Evolutionary conservation across 129 eudicot genomes (phyloP), one percentile per base, ranked within the genome.

Genomic region (Flaveria bidentis): DNA sequence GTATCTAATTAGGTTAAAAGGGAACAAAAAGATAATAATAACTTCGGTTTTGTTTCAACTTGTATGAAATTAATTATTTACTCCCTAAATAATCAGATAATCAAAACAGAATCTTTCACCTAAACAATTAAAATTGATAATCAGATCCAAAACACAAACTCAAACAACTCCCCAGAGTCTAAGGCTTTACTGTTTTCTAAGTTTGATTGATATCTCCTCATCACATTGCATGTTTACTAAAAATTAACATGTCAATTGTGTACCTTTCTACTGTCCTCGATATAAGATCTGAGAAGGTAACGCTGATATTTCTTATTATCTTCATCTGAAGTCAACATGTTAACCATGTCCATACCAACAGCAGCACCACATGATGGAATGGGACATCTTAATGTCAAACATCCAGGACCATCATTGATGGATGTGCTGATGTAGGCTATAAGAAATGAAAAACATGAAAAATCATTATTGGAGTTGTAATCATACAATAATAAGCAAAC

Each of bases 251-350:
- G 22, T 63, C 45, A 30, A 63, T 53, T 57, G 45, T 30, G 44
- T 82, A 95, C 99, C 99, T 91, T 91, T 78, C 87, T 87, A 81
- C 77, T 95, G 80, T 87, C 99, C 76, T 95, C 99, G 72, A 95
- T 85, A 74, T 89, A 95, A 67, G 99, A 95, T 81, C 99, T 84
- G 62, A 95, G 94, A 83, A 95, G 96, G 81, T 95, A 95, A 47
- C 99, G 97, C 41, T 50, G 74, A 76, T 92, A 92, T 80, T 89
- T 92, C 67, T 78, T 83, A 78, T 87, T 89, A 72, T 89, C 93
- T 66, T 86, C 97, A 26, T 76, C 79, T 18, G 88, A 74, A 36
- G 88, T 86, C 82, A 92, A 67, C 77, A 23, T 74, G 30, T 86
- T 64, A 65, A 92, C 84, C 96, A 90, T 84, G 68, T 88, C 92